A percentile compares a stretch with the other conserved stretches of the same genome.
These are phyloP conservation scores for Maudiozyma barnettii DNA, from an alignment of 805 yeast genomes.

Conservation along the genomic window DNA sequence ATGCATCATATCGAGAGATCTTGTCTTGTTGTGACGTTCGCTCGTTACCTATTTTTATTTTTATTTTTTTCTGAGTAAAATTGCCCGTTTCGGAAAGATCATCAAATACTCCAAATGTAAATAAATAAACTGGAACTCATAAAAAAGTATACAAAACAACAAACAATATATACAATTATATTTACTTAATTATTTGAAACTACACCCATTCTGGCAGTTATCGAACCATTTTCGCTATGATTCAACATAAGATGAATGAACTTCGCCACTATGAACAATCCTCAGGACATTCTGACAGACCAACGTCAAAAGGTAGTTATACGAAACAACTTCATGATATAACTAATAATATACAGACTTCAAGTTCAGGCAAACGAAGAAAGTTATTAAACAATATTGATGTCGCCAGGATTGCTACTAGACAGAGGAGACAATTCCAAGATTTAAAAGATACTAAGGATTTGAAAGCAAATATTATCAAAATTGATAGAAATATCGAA, in stretches of 20 bases:
- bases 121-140: not conserved
- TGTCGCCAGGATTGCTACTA: conserved; percentile 4
- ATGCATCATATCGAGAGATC: no score
- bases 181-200: not conserved
- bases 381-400: conserved; percentile 3
- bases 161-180: not conserved
- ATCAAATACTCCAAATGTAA: not conserved
- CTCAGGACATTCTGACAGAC: not conserved
- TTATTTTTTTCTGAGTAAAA: not conserved
- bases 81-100: conserved; percentile 1
- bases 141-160: not conserved
- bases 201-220: not conserved
- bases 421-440: conserved; percentile 4
- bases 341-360: conserved; percentile 1
- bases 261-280: no score
- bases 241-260: no score
- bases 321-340: conserved; percentile 5
- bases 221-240: no score
- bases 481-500: conserved; percentile 4
- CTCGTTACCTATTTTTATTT: not conserved
- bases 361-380: not conserved
- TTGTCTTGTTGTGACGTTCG: not conserved
- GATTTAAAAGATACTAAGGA: not conserved
- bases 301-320: not conserved
- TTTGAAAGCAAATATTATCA: not conserved